These are phyloP conservation scores for Akanthomyces lecanii DNA, from an alignment of 2,329 filamentous ascomycete genomes.

Conservation along the genomic window DNA sequence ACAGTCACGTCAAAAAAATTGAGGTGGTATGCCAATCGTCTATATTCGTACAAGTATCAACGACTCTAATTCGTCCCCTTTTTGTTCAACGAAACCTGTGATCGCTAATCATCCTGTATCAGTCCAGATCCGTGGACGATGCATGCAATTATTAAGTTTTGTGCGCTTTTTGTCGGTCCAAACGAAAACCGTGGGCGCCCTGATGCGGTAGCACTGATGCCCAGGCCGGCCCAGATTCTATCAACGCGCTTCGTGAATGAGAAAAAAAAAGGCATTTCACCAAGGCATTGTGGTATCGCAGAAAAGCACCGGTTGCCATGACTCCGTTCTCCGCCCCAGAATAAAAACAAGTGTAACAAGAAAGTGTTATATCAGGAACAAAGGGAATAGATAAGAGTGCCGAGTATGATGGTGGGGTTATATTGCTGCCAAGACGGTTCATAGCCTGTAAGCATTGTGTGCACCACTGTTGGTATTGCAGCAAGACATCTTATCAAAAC, in stretches of 20 bases:
- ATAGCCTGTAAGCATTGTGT: conserved; percentile 14
- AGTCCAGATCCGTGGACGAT: conserved; percentile 12
- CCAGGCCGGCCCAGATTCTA: conserved; percentile 5
- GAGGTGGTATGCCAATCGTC: conserved; percentile 5
- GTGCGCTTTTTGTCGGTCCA: conserved; percentile 8
- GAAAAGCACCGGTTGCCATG: conserved; percentile 14
- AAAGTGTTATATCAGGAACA: conserved; percentile 20
- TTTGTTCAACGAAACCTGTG: conserved; percentile 5
- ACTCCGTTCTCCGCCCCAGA: conserved; percentile 17
- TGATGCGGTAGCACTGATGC: neutral
- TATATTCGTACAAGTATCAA: conserved; percentile 19
- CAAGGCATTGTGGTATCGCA: conserved; percentile 13
- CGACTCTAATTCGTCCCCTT: conserved; percentile 6
- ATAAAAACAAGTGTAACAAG: conserved; percentile 10
- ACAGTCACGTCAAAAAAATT: neutral
- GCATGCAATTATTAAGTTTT: conserved; percentile 16
- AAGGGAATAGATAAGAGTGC: conserved; percentile 19
- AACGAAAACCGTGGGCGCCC: neutral
- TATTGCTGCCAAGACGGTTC: conserved; percentile 18
- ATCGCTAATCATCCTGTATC: conserved; percentile 16
- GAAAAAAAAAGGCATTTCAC: neutral
- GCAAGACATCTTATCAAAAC: neutral
- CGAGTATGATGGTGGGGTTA: neutral
- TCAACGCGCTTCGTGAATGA: conserved; percentile 1
- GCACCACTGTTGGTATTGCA: conserved; percentile 11